These are phyloP conservation scores for Sclerospora graminicola DNA, from an alignment of 352 stramenopile species.

Conservation along the genomic window DNA sequence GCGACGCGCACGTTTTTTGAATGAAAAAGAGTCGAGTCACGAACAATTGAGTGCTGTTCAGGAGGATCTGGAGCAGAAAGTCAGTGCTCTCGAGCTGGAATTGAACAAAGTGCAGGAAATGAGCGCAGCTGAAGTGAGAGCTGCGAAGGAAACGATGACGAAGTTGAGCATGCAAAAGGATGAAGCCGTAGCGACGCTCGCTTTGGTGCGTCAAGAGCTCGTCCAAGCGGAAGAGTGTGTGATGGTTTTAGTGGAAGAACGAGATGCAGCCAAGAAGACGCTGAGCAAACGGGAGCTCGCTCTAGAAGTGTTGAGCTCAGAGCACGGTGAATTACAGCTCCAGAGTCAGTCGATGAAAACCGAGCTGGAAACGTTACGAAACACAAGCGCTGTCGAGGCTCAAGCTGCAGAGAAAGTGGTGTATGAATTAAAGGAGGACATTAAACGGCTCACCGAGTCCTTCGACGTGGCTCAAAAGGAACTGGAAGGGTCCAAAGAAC, in stretches of 20 bases:
- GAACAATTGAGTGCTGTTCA: conserved; percentile 20
- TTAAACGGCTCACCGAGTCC: conserved; percentile 7
- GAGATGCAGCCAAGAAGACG: conserved; percentile 23
- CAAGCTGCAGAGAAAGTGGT: conserved; percentile 12
- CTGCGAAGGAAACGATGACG: conserved; percentile 16
- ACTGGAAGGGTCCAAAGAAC: conserved; percentile 10
- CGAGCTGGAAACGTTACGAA: conserved; percentile 17
- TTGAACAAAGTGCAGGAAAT: conserved; percentile 12
- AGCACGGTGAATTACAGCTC: conserved; percentile 27
- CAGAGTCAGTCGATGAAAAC: conserved; percentile 25
- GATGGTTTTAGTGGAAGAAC: conserved; percentile 26
- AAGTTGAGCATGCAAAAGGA: conserved; percentile 6
- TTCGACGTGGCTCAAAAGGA: conserved; percentile 10
- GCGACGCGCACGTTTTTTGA: conserved; percentile 17
- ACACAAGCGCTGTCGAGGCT: conserved; percentile 12
- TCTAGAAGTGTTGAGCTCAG: conserved; percentile 25
- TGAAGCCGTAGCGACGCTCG: conserved; percentile 9
- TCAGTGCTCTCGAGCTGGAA: conserved; percentile 13
- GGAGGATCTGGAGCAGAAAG: conserved; percentile 21
- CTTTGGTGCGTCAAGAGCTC: conserved; percentile 20
- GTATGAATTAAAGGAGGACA: conserved; percentile 8
- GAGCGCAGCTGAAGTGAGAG: conserved; percentile 11
- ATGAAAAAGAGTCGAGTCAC: conserved; percentile 21
- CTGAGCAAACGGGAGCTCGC: conserved; percentile 22
- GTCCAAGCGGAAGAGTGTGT: conserved; percentile 22